Conservation (phyloP, 1,139 yeast species). For the Hansenula anomala region DNA sequence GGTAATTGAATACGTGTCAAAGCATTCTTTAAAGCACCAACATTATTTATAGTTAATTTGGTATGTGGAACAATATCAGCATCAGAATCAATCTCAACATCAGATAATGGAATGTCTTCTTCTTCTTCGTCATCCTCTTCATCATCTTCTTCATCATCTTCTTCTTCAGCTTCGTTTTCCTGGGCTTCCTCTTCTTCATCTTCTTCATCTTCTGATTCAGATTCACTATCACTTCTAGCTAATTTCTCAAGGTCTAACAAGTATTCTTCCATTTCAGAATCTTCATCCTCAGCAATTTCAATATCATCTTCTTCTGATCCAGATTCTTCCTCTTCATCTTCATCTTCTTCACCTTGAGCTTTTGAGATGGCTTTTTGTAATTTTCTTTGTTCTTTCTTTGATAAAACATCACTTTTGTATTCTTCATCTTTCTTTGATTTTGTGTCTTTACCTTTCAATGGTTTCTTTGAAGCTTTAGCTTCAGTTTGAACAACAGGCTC, state of each 20-base stretch:
- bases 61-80: conserved; percentile 89
- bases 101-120: conserved; percentile 71
- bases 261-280: conserved; percentile 34
- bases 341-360: conserved; percentile 27
- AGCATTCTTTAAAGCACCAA: conserved; percentile 64
- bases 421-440: conserved; percentile 21
- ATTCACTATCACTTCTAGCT: conserved; percentile 48
- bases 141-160: conserved; percentile 32
- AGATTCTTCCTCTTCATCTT: conserved; percentile 21
- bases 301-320: conserved; percentile 16
- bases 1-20: conserved; percentile 66
- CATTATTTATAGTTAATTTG: conserved; percentile 74
- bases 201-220: conserved; percentile 36
- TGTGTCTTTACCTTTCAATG: conserved; percentile 9
- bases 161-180: conserved; percentile 35
- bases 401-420: conserved; percentile 41
- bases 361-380: conserved; percentile 50
- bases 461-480: conserved; percentile 1
- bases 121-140: conserved; percentile 44
- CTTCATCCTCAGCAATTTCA: conserved; percentile 23
- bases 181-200: conserved; percentile 42
- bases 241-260: conserved; percentile 49
- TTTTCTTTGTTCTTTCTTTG: conserved; percentile 63
- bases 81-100: conserved; percentile 77
- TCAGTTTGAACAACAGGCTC: conserved; percentile 3